These are phyloP conservation scores for Paramecium biaurelia DNA, from an alignment of 73 alveolate genomes.

Conservation along the genomic window DNA sequence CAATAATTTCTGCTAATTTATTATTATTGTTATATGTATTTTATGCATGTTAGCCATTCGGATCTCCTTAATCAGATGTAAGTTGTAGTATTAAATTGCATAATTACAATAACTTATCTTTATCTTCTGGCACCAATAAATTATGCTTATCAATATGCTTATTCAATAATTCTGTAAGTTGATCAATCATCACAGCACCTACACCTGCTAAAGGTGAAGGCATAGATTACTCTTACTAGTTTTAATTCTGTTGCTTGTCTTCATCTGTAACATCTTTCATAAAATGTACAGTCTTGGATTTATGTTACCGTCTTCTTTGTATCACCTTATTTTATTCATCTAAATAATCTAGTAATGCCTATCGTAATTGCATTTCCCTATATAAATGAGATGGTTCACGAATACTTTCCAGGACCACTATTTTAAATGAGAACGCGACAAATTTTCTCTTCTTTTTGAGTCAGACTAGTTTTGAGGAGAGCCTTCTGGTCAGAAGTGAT, in stretches of 20 bases:
- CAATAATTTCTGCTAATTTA: slow-evolving; percentile 38
- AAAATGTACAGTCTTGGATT: slow-evolving; percentile 45
- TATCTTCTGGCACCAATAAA: background rate
- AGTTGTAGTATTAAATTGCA: background rate
- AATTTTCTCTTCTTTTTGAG: background rate
- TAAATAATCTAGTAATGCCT: slow-evolving; percentile 17
- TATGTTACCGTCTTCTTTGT: background rate
- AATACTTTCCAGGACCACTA: slow-evolving; percentile 27
- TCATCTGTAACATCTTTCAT: background rate
- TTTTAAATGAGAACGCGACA: background rate
- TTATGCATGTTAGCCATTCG: background rate
- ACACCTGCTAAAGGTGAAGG: background rate
- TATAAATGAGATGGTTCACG: background rate
- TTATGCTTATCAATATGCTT: background rate
- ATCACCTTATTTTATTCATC: background rate
- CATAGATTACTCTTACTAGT: background rate
- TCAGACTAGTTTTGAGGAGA: background rate
- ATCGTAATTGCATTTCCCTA: slow-evolving; percentile 7
- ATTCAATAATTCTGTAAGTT: background rate
- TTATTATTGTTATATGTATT: background rate
- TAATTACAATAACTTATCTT: background rate
- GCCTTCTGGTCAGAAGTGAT: slow-evolving; percentile 40
- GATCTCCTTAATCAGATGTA: background rate
- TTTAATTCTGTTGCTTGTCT: background rate
- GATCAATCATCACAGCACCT: background rate